These are phyloP conservation scores for Eutreptiella sp. DNA, from an alignment of 208 protist genomes.

Conservation along the genomic window DNA sequence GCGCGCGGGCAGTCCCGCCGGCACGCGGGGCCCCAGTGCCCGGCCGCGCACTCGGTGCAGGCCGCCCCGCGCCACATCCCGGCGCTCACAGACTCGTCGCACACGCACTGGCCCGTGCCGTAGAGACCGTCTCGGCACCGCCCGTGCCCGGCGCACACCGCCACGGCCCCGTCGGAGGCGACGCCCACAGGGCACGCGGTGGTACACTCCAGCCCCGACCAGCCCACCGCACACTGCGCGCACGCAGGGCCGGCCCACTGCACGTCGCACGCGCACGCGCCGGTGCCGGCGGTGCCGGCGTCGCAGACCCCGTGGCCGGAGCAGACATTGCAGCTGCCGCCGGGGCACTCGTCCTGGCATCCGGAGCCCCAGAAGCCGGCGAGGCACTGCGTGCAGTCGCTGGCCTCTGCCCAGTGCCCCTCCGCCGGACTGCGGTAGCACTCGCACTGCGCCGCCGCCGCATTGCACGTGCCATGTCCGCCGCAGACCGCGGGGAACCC, in stretches of 20 bases:
- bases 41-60: constrained; percentile 19
- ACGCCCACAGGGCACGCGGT: neutral
- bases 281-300: constrained; percentile 26
- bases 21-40: constrained; percentile 17
- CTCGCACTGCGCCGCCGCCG: too few relatives aligned
- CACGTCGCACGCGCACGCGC: constrained; percentile 28
- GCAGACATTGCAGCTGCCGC: constrained; percentile 22
- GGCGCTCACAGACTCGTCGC: too few relatives aligned
- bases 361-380: too few relatives aligned
- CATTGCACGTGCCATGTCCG: too few relatives aligned
- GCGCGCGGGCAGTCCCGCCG: too few relatives aligned
- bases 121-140: constrained; percentile 1
- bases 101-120: too few relatives aligned
- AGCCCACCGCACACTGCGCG: constrained; percentile 12
- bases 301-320: constrained; percentile 23
- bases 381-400: too few relatives aligned
- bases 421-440: too few relatives aligned
- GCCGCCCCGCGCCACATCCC: constrained; percentile 9
- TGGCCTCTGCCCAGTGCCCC: too few relatives aligned
- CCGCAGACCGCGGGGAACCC: too few relatives aligned
- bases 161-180: neutral
- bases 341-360: constrained; percentile 24
- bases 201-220: constrained; percentile 12
- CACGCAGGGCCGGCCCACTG: constrained; percentile 11
- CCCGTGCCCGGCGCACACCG: constrained; percentile 10